Conservation (phyloP, 2,329 filamentous ascomycete species). For the Fusarium chlamydosporum region DNA sequence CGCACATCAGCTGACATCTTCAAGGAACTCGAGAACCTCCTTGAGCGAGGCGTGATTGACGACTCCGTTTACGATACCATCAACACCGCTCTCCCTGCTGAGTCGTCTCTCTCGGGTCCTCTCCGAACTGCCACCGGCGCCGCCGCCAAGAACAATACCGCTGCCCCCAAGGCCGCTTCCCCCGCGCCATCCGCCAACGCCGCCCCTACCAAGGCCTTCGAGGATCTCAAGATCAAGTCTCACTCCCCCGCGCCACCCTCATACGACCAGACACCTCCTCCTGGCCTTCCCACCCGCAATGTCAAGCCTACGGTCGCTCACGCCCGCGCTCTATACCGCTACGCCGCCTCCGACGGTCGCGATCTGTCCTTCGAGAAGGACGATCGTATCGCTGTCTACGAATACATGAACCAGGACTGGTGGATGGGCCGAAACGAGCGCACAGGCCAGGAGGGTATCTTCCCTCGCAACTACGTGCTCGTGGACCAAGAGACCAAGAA, state of each 20-base stretch:
- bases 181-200: conserved; percentile 51
- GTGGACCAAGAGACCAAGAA: conserved; percentile 73
- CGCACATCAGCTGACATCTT: conserved; percentile 18
- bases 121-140: conserved; percentile 58
- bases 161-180: conserved; percentile 45
- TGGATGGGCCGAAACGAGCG: conserved; percentile 91
- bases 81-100: conserved; percentile 78
- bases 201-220: conserved; percentile 59
- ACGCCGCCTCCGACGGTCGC: conserved; percentile 82
- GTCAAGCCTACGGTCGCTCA: conserved; percentile 75
- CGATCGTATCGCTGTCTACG: conserved; percentile 83
- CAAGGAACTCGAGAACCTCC: conserved; percentile 91
- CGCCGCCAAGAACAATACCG: conserved; percentile 51
- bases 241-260: conserved; percentile 63
- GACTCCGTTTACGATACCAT: conserved; percentile 82
- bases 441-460: conserved; percentile 90
- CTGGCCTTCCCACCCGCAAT: conserved; percentile 58
- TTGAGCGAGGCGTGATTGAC: conserved; percentile 84
- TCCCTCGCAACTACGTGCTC: conserved; percentile 91
- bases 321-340: conserved; percentile 86
- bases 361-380: conserved; percentile 86
- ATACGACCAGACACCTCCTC: conserved; percentile 65
- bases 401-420: conserved; percentile 98
- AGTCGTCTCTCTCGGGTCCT: conserved; percentile 70
- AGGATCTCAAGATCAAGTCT: conserved; percentile 58